Percentiles rank a stretch among this genome's conserved stretches.
Evolutionary conservation across 441 rosid genomes (phyloP).

Genomic region (Croton laevigatus): DNA sequence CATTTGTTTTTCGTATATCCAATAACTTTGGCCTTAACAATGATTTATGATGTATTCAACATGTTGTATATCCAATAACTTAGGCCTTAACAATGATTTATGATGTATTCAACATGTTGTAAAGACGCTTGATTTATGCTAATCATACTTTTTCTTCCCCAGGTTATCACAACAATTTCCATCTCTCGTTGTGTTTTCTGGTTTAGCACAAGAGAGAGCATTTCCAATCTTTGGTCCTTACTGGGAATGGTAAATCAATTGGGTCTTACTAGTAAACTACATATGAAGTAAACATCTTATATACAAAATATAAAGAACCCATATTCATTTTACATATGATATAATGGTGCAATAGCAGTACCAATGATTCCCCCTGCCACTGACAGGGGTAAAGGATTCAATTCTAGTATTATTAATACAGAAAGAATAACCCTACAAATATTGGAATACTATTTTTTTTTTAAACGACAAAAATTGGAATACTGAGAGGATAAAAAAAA

Average conservation of each 20-base stretch:
- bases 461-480: neutral
- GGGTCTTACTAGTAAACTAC: neutral
- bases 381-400: neutral
- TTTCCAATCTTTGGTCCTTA: neutral
- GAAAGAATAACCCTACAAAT: conserved; percentile 5
- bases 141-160: too few species aligned
- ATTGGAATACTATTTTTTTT: too few species aligned
- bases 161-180: too few species aligned
- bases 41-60: neutral
- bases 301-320: neutral
- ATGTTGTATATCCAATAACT: neutral
- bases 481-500: neutral
- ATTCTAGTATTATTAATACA: neutral
- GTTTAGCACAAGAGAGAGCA: too few species aligned
- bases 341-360: neutral
- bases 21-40: neutral
- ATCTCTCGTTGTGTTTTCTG: neutral
- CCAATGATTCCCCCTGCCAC: neutral
- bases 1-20: neutral
- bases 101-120: too few species aligned
- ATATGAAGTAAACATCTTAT: neutral
- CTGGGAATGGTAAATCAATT: neutral
- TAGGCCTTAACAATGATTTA: neutral
- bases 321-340: neutral
- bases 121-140: neutral